Base-by-base conservation (phyloP, 768 basidiomycete species). In the Sistotremastrum niveocremeum region DNA sequence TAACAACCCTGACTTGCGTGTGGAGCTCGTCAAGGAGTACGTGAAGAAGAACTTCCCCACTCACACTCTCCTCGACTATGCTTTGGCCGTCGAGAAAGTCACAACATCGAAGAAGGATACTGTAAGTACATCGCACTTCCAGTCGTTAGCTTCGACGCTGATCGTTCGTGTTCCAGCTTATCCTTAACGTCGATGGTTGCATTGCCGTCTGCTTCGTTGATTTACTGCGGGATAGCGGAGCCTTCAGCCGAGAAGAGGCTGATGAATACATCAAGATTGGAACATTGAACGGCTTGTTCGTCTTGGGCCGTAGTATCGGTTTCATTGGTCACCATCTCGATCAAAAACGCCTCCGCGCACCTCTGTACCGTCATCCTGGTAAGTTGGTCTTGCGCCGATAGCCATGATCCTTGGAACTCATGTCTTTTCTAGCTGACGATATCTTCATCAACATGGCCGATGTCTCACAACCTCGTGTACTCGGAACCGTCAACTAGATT, bases 51-150 rank as follows among this genome's bases (percentile, higher is more conserved):
- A 94, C 74, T 99, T 99, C 87, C 94, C 94, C 3, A 82, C 80
- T 58, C 90, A 93, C 69, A 79, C 77, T 52, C 71, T 94, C 52
- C 78, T 94, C 56, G 91, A 94, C 67, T 94, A 91, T 56, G 94
- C 93, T 9, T 77, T 97, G 49, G 90, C 88, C 38, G 91, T 95
- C 51, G 94, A 99, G 76, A 90, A 86, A 66, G 93, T 98, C 49
- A 97, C 94, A 37, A 91, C 90, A 39, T 69, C 88, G 46, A 99
- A 99, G 81, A 95, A 97, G 73, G 91, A 94, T 62, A 94, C 90
- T 39, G 80, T 83, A 52, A 48, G 73, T 67, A 1, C 10, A 46
- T 33, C 36, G 37, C 10, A 39, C 41, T 7, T 6, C 41, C 42
- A 31, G n/a, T 50, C 31, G 7, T 44, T 29, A 33, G 10, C 42